Conservation (phyloP, 805 yeast genomes). For the Candida insectalens region DNA sequence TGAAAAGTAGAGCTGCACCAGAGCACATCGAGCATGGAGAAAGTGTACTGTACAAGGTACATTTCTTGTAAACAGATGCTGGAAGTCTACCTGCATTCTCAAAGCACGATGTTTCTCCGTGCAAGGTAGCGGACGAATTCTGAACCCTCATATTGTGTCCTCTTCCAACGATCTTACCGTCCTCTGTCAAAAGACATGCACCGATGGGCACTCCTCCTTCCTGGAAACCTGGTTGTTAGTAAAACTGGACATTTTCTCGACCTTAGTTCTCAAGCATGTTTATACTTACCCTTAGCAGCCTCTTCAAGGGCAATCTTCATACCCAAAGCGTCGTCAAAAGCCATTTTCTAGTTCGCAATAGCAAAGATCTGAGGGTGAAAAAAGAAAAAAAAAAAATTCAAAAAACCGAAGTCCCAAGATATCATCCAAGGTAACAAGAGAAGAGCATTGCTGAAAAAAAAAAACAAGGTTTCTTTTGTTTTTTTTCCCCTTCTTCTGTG, state of each 20-base stretch:
- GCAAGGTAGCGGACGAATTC: constrained; percentile 72
- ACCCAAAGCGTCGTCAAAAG: constrained; percentile 58
- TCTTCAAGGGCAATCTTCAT: constrained; percentile 63
- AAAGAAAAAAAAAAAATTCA: too few species aligned
- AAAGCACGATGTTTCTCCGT: constrained; percentile 85
- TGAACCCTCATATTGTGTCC: constrained; percentile 92
- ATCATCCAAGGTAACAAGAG: too few species aligned
- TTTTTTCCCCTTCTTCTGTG: not conserved
- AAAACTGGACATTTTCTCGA: too few species aligned
- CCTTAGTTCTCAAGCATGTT: not conserved
- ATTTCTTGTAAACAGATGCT: constrained; percentile 67
- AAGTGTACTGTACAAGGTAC: constrained; percentile 87
- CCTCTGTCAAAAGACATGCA: constrained; percentile 61
- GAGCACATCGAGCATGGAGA: constrained; percentile 95
- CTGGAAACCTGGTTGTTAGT: not conserved
- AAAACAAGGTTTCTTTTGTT: not conserved
- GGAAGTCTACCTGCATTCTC: constrained; percentile 87
- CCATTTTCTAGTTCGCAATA: too few species aligned
- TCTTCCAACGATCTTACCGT: constrained; percentile 73
- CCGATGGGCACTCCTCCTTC: constrained; percentile 26
- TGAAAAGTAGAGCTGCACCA: constrained; percentile 86
- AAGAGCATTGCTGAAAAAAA: too few species aligned
- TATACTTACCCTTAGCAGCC: constrained; percentile 44
- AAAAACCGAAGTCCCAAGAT: too few species aligned
- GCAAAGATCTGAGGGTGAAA: too few species aligned